Conservation (phyloP, 345 rosid species). For the Lagerstroemia speciosa region DNA sequence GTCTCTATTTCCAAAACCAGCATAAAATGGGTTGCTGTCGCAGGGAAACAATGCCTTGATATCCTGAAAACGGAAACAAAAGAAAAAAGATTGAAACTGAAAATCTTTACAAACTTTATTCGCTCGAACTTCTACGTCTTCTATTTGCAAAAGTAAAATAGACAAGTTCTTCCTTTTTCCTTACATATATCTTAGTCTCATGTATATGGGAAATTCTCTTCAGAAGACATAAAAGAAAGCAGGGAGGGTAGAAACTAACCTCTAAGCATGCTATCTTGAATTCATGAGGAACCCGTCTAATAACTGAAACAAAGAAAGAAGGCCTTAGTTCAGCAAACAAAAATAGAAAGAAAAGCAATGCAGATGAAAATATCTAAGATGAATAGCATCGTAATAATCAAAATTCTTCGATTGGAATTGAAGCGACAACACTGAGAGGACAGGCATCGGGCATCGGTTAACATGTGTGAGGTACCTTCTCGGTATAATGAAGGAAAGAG, state of each 20-base stretch:
- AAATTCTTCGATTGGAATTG: not conserved
- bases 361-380: not conserved
- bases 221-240: not conserved
- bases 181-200: not conserved
- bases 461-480: constrained; percentile 48
- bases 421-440: not conserved
- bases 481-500: constrained; percentile 82
- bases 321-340: not conserved
- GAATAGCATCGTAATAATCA: not conserved
- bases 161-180: not conserved
- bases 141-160: not conserved
- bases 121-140: not conserved
- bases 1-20: constrained; percentile 98
- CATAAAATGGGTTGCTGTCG: constrained; percentile 87
- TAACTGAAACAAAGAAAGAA: constrained; percentile 34
- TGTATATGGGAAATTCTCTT: not conserved
- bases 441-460: not conserved
- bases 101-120: not conserved
- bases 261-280: constrained; percentile 95
- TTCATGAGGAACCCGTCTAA: constrained; percentile 94
- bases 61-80: constrained; percentile 35
- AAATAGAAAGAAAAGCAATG: not conserved
- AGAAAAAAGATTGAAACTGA: not conserved
- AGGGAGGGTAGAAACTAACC: constrained; percentile 34
- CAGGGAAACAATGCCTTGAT: constrained; percentile 79